Percentiles rank a stretch among this genome's conserved stretches.
Evolutionary conservation across 495 filamentous ascomycete species (phyloP).

Genomic region (Clohesyomyces aquaticus): DNA sequence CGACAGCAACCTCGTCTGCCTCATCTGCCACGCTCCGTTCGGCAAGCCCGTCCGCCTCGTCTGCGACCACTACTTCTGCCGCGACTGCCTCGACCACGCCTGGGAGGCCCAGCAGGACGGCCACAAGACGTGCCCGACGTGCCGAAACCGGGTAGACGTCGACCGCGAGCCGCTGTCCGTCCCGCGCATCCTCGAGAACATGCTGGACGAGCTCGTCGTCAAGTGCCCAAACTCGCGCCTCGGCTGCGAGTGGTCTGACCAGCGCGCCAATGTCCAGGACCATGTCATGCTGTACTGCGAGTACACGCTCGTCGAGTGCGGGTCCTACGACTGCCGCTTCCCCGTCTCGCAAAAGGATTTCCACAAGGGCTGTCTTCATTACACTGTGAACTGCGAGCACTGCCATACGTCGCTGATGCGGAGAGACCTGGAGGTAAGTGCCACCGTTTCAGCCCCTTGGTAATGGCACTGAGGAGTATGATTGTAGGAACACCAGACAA

Average conservation of each 20-base stretch:
- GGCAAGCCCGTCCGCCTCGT: slow-evolving; percentile 69
- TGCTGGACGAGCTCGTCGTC: slow-evolving; percentile 77
- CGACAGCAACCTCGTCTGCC: slow-evolving; percentile 80
- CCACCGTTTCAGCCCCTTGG: slow-evolving; percentile 6
- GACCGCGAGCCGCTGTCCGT: slow-evolving; percentile 40
- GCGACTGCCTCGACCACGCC: slow-evolving; percentile 61
- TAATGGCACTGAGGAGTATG: slow-evolving; percentile 14
- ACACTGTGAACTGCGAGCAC: slow-evolving; percentile 55
- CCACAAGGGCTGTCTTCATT: slow-evolving; percentile 64
- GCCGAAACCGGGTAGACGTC: slow-evolving; percentile 40
- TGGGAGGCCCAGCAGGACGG: slow-evolving; percentile 34
- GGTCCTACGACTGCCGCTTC: slow-evolving; percentile 47
- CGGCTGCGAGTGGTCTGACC: slow-evolving; percentile 66
- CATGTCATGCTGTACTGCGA: slow-evolving; percentile 78
- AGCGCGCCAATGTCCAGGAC: slow-evolving; percentile 68
- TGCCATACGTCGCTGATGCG: slow-evolving; percentile 61
- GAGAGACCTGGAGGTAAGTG: slow-evolving; percentile 60
- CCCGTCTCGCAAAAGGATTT: slow-evolving; percentile 56
- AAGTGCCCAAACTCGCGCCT: slow-evolving; percentile 66
- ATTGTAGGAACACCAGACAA: slow-evolving; percentile 53
- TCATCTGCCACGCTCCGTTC: slow-evolving; percentile 79
- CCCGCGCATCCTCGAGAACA: slow-evolving; percentile 60
- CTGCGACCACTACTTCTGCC: slow-evolving; percentile 71
- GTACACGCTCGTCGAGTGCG: slow-evolving; percentile 67
- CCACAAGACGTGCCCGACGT: slow-evolving; percentile 46